Conservation (phyloP, 306 rosid species). For the Pterocarpus santalinus region DNA sequence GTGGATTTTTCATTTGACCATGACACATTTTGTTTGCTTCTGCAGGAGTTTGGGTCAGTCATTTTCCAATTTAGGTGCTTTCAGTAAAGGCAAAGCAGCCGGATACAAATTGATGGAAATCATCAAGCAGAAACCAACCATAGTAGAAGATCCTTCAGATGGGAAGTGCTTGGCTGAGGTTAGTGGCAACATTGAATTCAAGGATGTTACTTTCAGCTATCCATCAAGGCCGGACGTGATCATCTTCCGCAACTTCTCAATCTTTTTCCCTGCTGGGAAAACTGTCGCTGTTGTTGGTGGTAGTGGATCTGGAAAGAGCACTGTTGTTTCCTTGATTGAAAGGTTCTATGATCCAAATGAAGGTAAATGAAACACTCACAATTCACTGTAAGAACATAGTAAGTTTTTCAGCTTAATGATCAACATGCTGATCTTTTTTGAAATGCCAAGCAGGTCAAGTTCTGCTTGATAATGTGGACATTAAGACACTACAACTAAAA, state of each 20-base stretch:
- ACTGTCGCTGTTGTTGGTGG: conserved; percentile 98
- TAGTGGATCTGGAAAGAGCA: conserved; percentile 97
- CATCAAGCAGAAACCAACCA: conserved; percentile 86
- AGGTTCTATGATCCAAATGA: conserved; percentile 97
- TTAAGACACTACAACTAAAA: conserved; percentile 79
- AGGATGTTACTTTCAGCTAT: conserved; percentile 89
- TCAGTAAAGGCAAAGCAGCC: conserved; percentile 96
- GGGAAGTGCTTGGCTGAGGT: conserved; percentile 81
- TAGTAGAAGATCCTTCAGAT: conserved; percentile 73
- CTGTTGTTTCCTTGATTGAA: conserved; percentile 94
- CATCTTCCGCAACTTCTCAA: conserved; percentile 80
- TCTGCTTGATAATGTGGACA: conserved; percentile 84
- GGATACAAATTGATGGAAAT: conserved; percentile 97
- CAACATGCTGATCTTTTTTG: conserved; percentile 10
- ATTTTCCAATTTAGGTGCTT: conserved; percentile 95
- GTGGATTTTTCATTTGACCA: conserved; percentile 7
- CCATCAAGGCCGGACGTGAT: conserved; percentile 94
- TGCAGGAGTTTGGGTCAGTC: conserved; percentile 99
- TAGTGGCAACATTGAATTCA: conserved; percentile 87
- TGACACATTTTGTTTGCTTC: conserved; percentile 34
- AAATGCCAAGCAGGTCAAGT: conserved; percentile 75
- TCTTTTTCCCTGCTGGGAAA: conserved; percentile 95
- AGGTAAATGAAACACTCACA: conserved; percentile 55
- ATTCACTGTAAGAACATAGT: not conserved
- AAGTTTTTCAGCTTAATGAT: not conserved